Conservation (phyloP, 1,284 basidiomycete species). For the Golubevia sp. region DNA sequence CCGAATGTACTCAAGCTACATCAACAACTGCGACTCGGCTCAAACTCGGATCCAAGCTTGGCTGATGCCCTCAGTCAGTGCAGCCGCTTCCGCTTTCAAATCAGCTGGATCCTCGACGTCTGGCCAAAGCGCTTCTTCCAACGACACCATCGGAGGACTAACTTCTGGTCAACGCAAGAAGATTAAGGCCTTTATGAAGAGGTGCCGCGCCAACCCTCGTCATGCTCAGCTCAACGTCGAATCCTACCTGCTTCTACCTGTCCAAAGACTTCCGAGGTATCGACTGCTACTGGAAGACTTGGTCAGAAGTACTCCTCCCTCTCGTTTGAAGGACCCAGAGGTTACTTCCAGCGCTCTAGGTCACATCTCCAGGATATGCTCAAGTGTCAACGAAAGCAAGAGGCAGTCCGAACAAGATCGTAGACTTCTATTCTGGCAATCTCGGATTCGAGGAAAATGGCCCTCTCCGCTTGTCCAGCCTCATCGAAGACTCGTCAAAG, state of each 20-base stretch:
- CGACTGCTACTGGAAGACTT: slow-evolving; percentile 70
- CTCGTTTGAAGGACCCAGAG: slow-evolving; percentile 18
- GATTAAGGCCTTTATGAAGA: slow-evolving; percentile 50
- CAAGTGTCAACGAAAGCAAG: slow-evolving; percentile 58
- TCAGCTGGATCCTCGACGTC: neutral
- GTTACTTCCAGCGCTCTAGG: slow-evolving; percentile 32
- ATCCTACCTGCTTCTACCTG: slow-evolving; percentile 88
- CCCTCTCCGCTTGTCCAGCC: slow-evolving; percentile 96
- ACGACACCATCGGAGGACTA: slow-evolving; percentile 51
- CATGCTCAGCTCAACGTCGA: slow-evolving; percentile 97
- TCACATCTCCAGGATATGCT: slow-evolving; percentile 45
- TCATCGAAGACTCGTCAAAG: slow-evolving; percentile 73
- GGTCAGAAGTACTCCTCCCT: slow-evolving; percentile 35
- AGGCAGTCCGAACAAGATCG: slow-evolving; percentile 62
- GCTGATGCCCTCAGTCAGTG: slow-evolving; percentile 12
- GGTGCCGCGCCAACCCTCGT: slow-evolving; percentile 67
- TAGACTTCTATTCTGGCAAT: slow-evolving; percentile 70
- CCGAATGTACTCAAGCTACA: slow-evolving; percentile 57
- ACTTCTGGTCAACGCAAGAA: slow-evolving; percentile 33
- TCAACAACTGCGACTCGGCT: slow-evolving; percentile 53
- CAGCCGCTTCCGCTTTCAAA: slow-evolving; percentile 25
- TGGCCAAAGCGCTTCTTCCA: neutral
- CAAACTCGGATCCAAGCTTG: slow-evolving; percentile 14
- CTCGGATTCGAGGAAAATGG: slow-evolving; percentile 84
- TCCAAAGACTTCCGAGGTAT: slow-evolving; percentile 95